phyloP scores from a whole-genome alignment of 192 early-diverging fungal genomes.

The Backusella morwellensis region DNA sequence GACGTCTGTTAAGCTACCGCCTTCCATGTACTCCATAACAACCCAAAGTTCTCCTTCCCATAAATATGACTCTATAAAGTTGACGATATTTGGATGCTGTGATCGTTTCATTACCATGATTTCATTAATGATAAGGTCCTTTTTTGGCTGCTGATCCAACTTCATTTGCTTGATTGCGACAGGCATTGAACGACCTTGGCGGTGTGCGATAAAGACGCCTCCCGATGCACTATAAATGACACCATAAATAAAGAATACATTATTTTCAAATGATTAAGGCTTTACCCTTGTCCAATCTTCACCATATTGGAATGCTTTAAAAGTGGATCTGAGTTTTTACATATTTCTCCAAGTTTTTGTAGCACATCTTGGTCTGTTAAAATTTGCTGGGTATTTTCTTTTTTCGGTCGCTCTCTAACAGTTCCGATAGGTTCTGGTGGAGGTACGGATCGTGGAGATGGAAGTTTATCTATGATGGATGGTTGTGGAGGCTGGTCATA shows the following conservation, averaged over 20 bases:
- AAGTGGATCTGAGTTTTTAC: constrained; percentile 86
- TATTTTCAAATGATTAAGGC: neutral
- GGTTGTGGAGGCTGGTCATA: neutral
- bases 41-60: constrained; percentile 87
- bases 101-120: constrained; percentile 85
- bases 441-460: neutral
- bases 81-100: constrained; percentile 82
- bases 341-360: constrained; percentile 76
- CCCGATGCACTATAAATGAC: constrained; percentile 73
- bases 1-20: constrained; percentile 81
- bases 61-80: constrained; percentile 83
- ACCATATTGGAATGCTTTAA: constrained; percentile 48
- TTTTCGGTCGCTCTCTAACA: constrained; percentile 22
- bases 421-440: constrained; percentile 18
- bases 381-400: constrained; percentile 17
- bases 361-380: constrained; percentile 72
- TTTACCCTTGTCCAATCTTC: constrained; percentile 44
- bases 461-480: neutral
- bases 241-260: neutral
- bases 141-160: constrained; percentile 92
- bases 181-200: constrained; percentile 40
- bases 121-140: constrained; percentile 95
- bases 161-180: constrained; percentile 99
- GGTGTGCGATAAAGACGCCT: constrained; percentile 85
- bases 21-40: constrained; percentile 95